These are phyloP conservation scores for Fusarium sp. DNA, from an alignment of 2,329 filamentous ascomycete species.

Conservation along the genomic window DNA sequence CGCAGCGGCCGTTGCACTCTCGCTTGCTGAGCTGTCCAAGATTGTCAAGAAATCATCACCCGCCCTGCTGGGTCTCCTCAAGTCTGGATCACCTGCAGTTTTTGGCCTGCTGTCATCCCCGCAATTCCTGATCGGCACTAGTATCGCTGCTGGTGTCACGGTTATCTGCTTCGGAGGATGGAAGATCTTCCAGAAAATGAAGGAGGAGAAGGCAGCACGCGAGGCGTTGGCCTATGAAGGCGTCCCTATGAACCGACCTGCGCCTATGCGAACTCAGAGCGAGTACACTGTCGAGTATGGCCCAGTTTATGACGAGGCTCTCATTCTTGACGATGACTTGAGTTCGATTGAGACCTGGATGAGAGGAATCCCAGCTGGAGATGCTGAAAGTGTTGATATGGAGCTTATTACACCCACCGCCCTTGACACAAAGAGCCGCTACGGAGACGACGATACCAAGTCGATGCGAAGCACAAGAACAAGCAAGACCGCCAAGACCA, in stretches of 20 bases:
- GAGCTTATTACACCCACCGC: slow-evolving; percentile 72
- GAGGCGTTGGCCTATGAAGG: slow-evolving; percentile 50
- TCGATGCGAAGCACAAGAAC: slow-evolving; percentile 54
- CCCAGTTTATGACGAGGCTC: slow-evolving; percentile 64
- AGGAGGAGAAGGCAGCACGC: slow-evolving; percentile 55
- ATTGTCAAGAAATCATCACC: slow-evolving; percentile 88
- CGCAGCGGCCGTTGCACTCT: slow-evolving; percentile 92
- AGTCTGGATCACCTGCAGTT: slow-evolving; percentile 85
- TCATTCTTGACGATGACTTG: slow-evolving; percentile 70
- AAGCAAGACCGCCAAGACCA: slow-evolving; percentile 36
- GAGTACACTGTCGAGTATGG: slow-evolving; percentile 52
- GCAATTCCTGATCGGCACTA: slow-evolving; percentile 93
- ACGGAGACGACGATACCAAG: slow-evolving; percentile 57
- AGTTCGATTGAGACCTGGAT: slow-evolving; percentile 71
- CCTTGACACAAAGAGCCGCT: slow-evolving; percentile 57
- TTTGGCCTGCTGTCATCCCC: slow-evolving; percentile 89
- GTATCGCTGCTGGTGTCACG: slow-evolving; percentile 91
- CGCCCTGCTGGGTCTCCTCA: slow-evolving; percentile 79
- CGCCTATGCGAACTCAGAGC: slow-evolving; percentile 48
- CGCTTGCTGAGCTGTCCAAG: slow-evolving; percentile 89
- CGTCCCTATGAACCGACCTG: slow-evolving; percentile 45
- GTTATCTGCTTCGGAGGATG: slow-evolving; percentile 96
- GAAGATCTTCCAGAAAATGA: slow-evolving; percentile 94
- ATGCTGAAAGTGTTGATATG: slow-evolving; percentile 63
- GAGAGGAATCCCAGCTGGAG: slow-evolving; percentile 66